Evolutionary conservation across 225 moss, liverwort and hornwort species (phyloP).

Genomic region (Climacium dendroides): DNA sequence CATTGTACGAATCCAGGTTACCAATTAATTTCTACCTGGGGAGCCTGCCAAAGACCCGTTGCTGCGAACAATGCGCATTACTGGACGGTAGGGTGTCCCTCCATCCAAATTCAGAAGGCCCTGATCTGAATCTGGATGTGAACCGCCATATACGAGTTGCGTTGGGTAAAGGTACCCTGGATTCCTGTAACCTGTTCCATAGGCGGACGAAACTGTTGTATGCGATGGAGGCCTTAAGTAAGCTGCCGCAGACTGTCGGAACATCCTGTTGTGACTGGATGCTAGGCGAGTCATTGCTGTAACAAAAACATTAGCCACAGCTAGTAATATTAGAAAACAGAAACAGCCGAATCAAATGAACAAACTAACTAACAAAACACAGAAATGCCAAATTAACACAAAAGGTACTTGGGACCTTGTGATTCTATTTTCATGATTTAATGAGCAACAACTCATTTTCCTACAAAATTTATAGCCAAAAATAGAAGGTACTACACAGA

Average conservation of each 20-base stretch:
- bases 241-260: conserved; percentile 80
- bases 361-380: not conserved
- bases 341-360: not conserved
- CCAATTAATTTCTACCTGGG: conserved; percentile 18
- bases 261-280: conserved; percentile 64
- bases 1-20: not conserved
- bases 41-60: conserved; percentile 60
- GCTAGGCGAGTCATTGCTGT: conserved; percentile 85
- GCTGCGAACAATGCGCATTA: conserved; percentile 60
- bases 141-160: conserved; percentile 46
- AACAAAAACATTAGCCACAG: not conserved
- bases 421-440: not conserved
- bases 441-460: not conserved
- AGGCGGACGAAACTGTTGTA: conserved; percentile 47
- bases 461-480: not conserved
- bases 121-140: conserved; percentile 47
- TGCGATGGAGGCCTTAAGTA: conserved; percentile 79
- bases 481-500: not conserved
- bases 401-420: not conserved
- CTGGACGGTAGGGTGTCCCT: conserved; percentile 46
- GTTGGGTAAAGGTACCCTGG: conserved; percentile 40
- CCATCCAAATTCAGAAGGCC: conserved; percentile 64
- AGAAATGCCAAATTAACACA: not conserved
- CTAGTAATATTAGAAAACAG: not conserved
- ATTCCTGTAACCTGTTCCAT: conserved; percentile 43